Evolutionary conservation across 495 filamentous ascomycete genomes (phyloP), one percentile per base, ranked within the genome.

Genomic region (Podospora sp.): DNA sequence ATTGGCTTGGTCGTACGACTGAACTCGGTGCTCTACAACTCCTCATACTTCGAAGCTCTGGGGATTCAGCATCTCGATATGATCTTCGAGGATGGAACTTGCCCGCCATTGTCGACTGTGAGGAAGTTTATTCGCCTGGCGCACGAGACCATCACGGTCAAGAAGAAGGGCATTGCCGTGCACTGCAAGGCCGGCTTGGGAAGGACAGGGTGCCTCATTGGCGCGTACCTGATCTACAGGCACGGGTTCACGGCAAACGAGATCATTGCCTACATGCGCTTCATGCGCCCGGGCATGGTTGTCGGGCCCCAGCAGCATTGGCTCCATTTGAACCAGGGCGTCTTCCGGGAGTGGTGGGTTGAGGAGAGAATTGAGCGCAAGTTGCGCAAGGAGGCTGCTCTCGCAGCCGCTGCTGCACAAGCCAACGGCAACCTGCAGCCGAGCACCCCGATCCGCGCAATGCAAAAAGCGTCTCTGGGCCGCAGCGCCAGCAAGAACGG

Each of bases 241-340:
- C 89, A 98, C 79, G 96, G 93, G n/a, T 99, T 98, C 75, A 98
- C 94, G 0, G 95, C 96, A 36, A 97, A 97, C 75, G 95, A 99
- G 78, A 87, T 97, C 71, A 99, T 99, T 78, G 91, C 95, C 6
- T 99, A 92, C 79, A 98, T 99, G 95, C 89, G 95, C 66, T 99
- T 99, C 80, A 99, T 98, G 95, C 89, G 95, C 36, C 95, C 95
- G 0, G 95, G 95, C 22, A 99, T 99, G 95, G 95, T 99, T 1
- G 95, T 99, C 35, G 95, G 95, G 0, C 95, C 95, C n/a, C 95
- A 99, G 73, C 95, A 99, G 78, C 95, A 99, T 77, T 99, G 95
- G 95, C 85, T 99, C 20, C 95, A 98, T 75, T 88, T 98, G 64
- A 97, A 99, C 82, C 95, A 99, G 80, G 90, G 90, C 14, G 86